A percentile compares a stretch with the other conserved stretches of the same genome.
phyloP scores from a whole-genome alignment of 75 land plant species.

The Azolla pinnata region DNA sequence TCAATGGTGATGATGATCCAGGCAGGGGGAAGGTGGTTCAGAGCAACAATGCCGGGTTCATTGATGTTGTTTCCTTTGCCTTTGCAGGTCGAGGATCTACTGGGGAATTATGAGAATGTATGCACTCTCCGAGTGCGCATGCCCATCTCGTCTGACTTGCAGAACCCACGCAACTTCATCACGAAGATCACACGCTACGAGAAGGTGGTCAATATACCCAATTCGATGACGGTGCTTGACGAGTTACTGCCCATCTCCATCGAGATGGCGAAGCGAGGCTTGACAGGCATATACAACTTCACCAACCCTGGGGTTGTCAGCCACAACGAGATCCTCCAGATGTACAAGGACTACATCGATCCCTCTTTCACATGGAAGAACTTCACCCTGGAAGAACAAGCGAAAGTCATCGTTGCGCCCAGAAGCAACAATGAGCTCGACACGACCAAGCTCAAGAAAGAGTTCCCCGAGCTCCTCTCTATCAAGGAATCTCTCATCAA shows the following conservation, averaged over 20 bases:
- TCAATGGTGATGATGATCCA: too few species aligned
- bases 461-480: conserved; percentile 44
- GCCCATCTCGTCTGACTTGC: conserved; percentile 69
- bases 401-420: conserved; percentile 61
- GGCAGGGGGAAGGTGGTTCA: too few species aligned
- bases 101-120: conserved; percentile 60
- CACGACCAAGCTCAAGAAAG: conserved; percentile 41
- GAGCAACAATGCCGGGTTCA: too few species aligned
- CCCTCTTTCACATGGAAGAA: conserved; percentile 53
- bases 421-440: conserved; percentile 65
- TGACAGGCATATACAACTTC: conserved; percentile 63
- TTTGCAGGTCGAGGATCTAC: conserved; percentile 62
- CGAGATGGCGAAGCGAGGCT: conserved; percentile 64
- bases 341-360: conserved; percentile 61
- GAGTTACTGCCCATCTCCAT: conserved; percentile 56
- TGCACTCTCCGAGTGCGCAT: conserved; percentile 69
- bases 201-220: conserved; percentile 68
- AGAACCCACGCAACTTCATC: conserved; percentile 61
- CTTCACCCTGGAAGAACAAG: conserved; percentile 72
- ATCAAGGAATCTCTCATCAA: conserved; percentile 62
- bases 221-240: conserved; percentile 69
- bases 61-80: neutral
- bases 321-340: conserved; percentile 68
- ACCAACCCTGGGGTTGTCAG: conserved; percentile 65
- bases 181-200: conserved; percentile 51